Evolutionary conservation across 2,329 filamentous ascomycete species (phyloP).

Genomic region (Aureobasidium zeae): DNA sequence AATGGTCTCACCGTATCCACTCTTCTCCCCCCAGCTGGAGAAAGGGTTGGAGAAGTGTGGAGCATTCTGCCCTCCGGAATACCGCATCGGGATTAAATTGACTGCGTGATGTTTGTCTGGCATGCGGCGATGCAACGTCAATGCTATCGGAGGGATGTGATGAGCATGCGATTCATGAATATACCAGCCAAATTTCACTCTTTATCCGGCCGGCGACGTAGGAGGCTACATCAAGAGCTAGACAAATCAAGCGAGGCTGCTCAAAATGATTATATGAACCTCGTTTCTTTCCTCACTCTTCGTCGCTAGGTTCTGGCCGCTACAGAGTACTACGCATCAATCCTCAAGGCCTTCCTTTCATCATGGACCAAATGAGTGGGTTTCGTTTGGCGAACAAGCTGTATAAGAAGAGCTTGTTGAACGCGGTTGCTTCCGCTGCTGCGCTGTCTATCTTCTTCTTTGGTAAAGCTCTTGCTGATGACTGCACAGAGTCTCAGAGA

Average conservation of each 20-base stretch:
- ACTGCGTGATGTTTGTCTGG: not conserved
- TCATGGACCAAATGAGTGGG: constrained; percentile 23
- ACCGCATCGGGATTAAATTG: not conserved
- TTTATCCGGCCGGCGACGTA: not conserved
- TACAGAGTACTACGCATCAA: too few relatives aligned
- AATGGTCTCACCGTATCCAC: not conserved
- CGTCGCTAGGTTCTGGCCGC: too few relatives aligned
- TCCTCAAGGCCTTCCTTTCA: too few relatives aligned
- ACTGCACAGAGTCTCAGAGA: not conserved
- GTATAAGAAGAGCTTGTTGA: constrained; percentile 48
- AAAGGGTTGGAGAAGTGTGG: constrained; percentile 1
- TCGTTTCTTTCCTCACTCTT: too few relatives aligned
- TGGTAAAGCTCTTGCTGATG: constrained; percentile 27
- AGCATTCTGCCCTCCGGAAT: constrained; percentile 6
- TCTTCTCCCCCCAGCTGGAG: constrained; percentile 5
- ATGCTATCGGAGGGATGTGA: not conserved
- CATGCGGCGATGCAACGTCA: not conserved
- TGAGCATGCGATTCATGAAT: not conserved
- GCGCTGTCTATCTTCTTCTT: constrained; percentile 62
- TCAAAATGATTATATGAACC: too few relatives aligned
- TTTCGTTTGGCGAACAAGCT: constrained; percentile 30
- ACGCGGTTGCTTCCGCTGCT: constrained; percentile 54
- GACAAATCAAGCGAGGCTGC: too few relatives aligned
- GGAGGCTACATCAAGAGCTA: too few relatives aligned
- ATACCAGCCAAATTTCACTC: not conserved